Conservation (phyloP, 1,139 yeast species). For the Zygosaccharomyces sapae region DNA sequence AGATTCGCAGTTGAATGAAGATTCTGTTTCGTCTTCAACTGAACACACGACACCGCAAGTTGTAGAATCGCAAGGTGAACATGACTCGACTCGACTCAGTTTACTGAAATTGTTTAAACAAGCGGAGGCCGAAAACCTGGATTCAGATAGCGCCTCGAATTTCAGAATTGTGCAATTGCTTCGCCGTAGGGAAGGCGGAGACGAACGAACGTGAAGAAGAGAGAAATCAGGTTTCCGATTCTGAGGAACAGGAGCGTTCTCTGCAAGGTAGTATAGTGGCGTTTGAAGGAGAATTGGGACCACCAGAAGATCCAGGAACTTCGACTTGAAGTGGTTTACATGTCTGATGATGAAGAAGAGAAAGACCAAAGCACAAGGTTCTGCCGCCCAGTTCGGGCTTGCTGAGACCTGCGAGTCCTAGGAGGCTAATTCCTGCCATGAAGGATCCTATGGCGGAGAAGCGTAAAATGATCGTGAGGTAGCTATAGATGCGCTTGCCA, state of each 20-base stretch:
- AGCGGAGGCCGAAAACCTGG: background rate
- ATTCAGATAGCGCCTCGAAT: background rate
- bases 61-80: background rate
- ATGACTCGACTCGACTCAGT: background rate
- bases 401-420: constrained; percentile 2
- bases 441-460: constrained; percentile 18
- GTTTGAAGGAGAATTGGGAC: constrained; percentile 4
- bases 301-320: constrained; percentile 4
- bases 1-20: background rate
- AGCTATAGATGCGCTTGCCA: constrained; percentile 13
- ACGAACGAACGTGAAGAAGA: background rate
- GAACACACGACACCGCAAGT: background rate
- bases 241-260: background rate
- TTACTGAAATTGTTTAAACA: background rate
- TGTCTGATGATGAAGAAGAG: constrained; percentile 3
- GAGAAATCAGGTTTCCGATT: background rate
- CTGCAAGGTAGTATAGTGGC: constrained; percentile 4
- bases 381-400: constrained; percentile 2
- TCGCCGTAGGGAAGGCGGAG: background rate
- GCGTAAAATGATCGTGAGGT: constrained; percentile 18
- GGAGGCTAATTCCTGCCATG: constrained; percentile 1
- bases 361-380: background rate
- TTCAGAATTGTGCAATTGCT: background rate
- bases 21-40: background rate
- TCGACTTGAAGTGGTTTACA: constrained; percentile 1